Conservation (phyloP, 257 asterid species). For the Solanum verrucosum region DNA sequence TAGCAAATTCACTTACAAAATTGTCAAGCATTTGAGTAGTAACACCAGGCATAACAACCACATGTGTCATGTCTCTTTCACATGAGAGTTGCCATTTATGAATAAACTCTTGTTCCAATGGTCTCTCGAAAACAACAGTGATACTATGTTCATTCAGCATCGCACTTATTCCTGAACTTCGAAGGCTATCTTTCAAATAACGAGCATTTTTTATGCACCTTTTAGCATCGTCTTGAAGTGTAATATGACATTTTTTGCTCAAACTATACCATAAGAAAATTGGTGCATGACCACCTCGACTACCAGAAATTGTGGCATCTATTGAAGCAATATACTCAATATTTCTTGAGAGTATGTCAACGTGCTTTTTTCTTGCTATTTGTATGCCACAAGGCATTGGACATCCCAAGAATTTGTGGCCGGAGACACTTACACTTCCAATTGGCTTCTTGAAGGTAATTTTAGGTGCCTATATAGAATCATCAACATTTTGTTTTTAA, state of each 20-base stretch:
- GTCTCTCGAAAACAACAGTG: constrained; percentile 76
- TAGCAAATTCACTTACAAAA: constrained; percentile 41
- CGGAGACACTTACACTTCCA: constrained; percentile 88
- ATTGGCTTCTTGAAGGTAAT: constrained; percentile 77
- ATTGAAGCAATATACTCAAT: constrained; percentile 85
- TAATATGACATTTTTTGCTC: constrained; percentile 68
- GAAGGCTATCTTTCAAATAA: constrained; percentile 67
- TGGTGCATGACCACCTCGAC: constrained; percentile 89
- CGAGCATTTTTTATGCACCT: constrained; percentile 79
- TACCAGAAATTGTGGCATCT: constrained; percentile 91
- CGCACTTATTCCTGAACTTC: constrained; percentile 51
- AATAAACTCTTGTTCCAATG: constrained; percentile 61
- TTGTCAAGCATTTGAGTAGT: constrained; percentile 54
- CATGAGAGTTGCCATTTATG: constrained; percentile 89
- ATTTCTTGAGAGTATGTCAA: constrained; percentile 60
- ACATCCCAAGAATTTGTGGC: constrained; percentile 87
- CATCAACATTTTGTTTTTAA: not conserved
- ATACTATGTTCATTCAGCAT: constrained; percentile 86
- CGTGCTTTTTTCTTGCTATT: constrained; percentile 54
- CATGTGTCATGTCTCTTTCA: constrained; percentile 74
- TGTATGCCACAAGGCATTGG: constrained; percentile 97
- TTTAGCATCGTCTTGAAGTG: constrained; percentile 79
- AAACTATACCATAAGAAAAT: constrained; percentile 75
- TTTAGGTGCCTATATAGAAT: constrained; percentile 70
- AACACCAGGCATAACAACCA: constrained; percentile 76